Evolutionary conservation across 768 basidiomycete genomes (phyloP).

Genomic region (Filobasidium floriforme): DNA sequence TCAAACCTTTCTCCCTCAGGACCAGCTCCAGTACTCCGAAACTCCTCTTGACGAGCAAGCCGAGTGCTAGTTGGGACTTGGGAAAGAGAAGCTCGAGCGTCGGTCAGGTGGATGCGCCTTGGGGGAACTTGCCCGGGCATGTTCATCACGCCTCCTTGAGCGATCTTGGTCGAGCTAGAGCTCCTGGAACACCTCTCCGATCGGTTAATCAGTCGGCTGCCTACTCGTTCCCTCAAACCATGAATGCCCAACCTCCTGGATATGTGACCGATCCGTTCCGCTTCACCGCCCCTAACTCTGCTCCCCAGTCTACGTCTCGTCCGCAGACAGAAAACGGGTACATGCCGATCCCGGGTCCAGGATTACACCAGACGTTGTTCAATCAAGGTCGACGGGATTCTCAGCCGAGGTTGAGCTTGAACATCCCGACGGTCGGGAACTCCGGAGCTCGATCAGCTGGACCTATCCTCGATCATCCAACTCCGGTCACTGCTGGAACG

Average conservation of each 20-base stretch:
- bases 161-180: not conserved
- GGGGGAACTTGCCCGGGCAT: not conserved
- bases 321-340: not conserved
- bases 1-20: not conserved
- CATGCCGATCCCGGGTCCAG: not conserved
- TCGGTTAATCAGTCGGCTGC: not conserved
- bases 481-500: not conserved
- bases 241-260: not conserved
- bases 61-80: not conserved
- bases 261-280: not conserved
- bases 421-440: not conserved
- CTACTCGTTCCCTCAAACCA: not conserved
- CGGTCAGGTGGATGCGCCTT: not conserved
- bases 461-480: not conserved
- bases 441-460: not conserved
- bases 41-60: not conserved
- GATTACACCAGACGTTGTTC: not conserved
- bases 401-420: not conserved
- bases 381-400: not conserved
- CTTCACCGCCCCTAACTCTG: not conserved
- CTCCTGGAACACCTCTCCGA: not conserved
- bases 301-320: not conserved
- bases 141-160: not conserved
- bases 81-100: not conserved
- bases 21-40: not conserved